A percentile compares a stretch with the other conserved stretches of the same genome.
Evolutionary conservation across 2,329 filamentous ascomycete genomes (phyloP).

Genomic region (Penicillium brasilianum): DNA sequence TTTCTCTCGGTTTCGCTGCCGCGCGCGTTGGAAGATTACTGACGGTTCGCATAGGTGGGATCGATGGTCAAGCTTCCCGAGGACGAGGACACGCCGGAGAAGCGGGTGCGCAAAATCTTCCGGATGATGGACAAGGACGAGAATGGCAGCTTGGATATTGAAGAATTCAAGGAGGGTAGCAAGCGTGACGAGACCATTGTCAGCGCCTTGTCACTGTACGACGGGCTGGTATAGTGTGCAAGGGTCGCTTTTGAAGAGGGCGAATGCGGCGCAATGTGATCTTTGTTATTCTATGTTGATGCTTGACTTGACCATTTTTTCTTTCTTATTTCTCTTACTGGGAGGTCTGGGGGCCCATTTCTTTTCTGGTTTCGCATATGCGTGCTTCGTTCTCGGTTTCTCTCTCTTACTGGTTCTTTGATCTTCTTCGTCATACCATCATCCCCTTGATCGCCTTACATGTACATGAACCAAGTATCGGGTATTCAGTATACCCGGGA

Average conservation of each 20-base stretch:
- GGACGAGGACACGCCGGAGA: conserved; percentile 98
- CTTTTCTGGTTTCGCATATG: conserved; percentile 11
- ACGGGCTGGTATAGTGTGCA: conserved; percentile 76
- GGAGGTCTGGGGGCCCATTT: conserved; percentile 2
- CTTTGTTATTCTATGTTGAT: not conserved
- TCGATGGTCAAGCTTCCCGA: conserved; percentile 99
- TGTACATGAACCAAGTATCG: conserved; percentile 3
- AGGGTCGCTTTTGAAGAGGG: conserved; percentile 19
- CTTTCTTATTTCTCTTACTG: conserved; percentile 4
- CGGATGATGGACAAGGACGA: conserved; percentile 99
- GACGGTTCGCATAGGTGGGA: conserved; percentile 65
- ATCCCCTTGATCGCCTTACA: not conserved
- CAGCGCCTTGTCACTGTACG: conserved; percentile 92
- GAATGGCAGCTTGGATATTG: conserved; percentile 94
- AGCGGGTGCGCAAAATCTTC: conserved; percentile 98
- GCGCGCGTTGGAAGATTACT: conserved; percentile 1
- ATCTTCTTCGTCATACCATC: not conserved
- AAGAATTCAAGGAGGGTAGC: conserved; percentile 98
- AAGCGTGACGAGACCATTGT: conserved; percentile 99
- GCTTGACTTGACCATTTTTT: conserved; percentile 10
- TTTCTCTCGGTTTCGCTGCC: not conserved
- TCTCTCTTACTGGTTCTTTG: not conserved
- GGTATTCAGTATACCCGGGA: not conserved
- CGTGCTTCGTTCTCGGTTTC: conserved; percentile 6
- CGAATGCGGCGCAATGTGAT: conserved; percentile 31